Base-by-base conservation (phyloP, 148 eudicot species). In the Amaranthus cruentus region DNA sequence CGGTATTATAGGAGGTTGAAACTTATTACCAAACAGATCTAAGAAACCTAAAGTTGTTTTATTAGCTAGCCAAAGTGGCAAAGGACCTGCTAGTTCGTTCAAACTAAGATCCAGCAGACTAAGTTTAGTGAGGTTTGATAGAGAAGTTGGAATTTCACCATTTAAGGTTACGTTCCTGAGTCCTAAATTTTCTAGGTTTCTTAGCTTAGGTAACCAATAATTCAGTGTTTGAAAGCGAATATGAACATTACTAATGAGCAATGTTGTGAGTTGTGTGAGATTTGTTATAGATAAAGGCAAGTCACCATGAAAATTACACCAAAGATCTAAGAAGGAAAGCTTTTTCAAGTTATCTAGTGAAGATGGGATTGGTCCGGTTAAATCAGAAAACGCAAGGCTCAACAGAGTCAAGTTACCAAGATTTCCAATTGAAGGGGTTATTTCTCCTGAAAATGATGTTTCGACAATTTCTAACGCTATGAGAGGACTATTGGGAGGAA, bases 61-160 rank as follows among this genome's bases (percentile, higher is more conserved):
- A 46, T 79, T 79, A 11, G 54, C 42, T 3, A 81, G 53, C 28
- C 75, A 76, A 7, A 49, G 9, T 7, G 85, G 87, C 13, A 84
- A 54, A 3, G 46, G 43, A 58, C 64, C 79, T 74, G 77, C 58
- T 14, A 78, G 74, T 0, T 66, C 55, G 28, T 78, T 78, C 7
- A 38, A 21, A 0, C 52, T 3, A 28, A 78, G 73, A 8, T 66
- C 15, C 47, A 75, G 53, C 10, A 2, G 6, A 3, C 44, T 51
- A 10, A 75, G 73, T 10, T 51, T 46, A 43, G 78, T 67, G 42
- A 75, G 5, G 51, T 75, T 75, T 13, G 67, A n/a, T 3, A 75
- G 44, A 50, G 65, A 75, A 13, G 67, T 58, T 0, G 68, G 73
- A 21, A 68, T 42, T 7, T 9, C 55, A 44, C 75, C 75, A 11